Percentiles rank a stretch among this genome's conserved stretches.
Evolutionary conservation across 371 early-diverging fungal genomes (phyloP).

Genomic region (Parasitella parasitica): DNA sequence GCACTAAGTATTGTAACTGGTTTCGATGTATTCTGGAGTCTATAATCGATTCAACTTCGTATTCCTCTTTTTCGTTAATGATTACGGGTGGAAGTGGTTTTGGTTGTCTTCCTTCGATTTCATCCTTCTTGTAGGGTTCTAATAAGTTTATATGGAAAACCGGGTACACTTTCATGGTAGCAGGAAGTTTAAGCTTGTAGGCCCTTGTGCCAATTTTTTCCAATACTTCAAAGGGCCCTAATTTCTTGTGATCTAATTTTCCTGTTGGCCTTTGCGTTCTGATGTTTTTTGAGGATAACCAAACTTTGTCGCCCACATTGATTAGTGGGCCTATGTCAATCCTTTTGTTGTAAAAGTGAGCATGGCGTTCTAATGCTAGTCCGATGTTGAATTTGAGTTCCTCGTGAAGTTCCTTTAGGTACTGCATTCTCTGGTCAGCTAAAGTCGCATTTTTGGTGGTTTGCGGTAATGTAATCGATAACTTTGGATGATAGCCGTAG

Average conservation of each 20-base stretch:
- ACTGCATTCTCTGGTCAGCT: neutral
- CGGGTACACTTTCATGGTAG: neutral
- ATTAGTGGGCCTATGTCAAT: neutral
- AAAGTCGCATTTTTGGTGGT: slow-evolving; percentile 3
- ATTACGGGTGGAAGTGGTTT: slow-evolving; percentile 1
- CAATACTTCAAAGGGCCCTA: slow-evolving; percentile 33
- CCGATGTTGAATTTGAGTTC: slow-evolving; percentile 7
- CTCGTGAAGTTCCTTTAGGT: neutral
- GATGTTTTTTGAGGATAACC: slow-evolving; percentile 21
- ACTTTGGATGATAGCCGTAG: slow-evolving; percentile 33
- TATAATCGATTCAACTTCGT: neutral
- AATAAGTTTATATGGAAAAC: slow-evolving; percentile 6
- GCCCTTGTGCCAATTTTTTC: slow-evolving; percentile 16
- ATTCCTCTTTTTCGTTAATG: slow-evolving; percentile 1
- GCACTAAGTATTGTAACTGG: slow-evolving; percentile 1
- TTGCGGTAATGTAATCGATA: slow-evolving; percentile 3
- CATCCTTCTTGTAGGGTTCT: neutral
- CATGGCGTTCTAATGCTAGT: slow-evolving; percentile 3
- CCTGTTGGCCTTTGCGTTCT: slow-evolving; percentile 18
- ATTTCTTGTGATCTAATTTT: slow-evolving; percentile 22
- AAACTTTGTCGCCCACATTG: slow-evolving; percentile 31
- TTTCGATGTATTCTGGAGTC: neutral
- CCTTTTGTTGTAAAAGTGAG: slow-evolving; percentile 12
- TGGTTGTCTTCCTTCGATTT: neutral
- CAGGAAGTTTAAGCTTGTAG: slow-evolving; percentile 28